Percentiles rank a stretch among this genome's conserved stretches.
Conservation (phyloP, 768 basidiomycete genomes). For the Pisolithus orientalis region DNA sequence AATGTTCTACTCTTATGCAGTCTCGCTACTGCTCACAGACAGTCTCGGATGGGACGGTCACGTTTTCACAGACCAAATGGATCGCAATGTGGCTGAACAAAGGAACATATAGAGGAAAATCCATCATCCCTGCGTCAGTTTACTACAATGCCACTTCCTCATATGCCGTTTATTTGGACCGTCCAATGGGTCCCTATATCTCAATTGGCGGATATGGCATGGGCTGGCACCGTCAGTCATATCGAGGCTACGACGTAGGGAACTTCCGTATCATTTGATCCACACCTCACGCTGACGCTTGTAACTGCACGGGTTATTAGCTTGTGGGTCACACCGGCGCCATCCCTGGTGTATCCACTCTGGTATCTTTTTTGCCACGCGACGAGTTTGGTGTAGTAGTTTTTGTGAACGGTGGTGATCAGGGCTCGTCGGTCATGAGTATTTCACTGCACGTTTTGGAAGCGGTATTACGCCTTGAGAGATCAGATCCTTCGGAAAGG, state of each 20-base stretch:
- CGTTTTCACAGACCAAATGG: conserved; percentile 33
- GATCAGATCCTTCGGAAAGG: neutral
- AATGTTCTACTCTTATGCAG: neutral
- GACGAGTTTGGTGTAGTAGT: conserved; percentile 31
- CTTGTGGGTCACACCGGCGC: conserved; percentile 29
- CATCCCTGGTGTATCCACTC: conserved; percentile 28
- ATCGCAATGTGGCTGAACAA: conserved; percentile 26
- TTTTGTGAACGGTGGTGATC: conserved; percentile 26
- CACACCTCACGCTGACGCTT: neutral
- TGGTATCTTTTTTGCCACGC: conserved; percentile 28
- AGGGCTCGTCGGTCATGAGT: conserved; percentile 6
- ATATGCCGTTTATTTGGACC: conserved; percentile 17
- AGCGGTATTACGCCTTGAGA: conserved; percentile 11
- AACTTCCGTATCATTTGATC: neutral
- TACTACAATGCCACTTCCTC: conserved; percentile 28
- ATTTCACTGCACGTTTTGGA: conserved; percentile 18
- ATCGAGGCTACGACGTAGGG: conserved; percentile 35
- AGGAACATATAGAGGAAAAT: conserved; percentile 26
- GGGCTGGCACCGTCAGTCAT: conserved; percentile 37
- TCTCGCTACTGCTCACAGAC: neutral
- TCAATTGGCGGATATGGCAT: conserved; percentile 35
- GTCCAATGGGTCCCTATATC: conserved; percentile 6
- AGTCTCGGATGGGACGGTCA: neutral
- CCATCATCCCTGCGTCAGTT: conserved; percentile 27
- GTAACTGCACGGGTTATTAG: conserved; percentile 14